phyloP scores from a whole-genome alignment of 2,329 filamentous ascomycete species.

The Coniella lustricola region DNA sequence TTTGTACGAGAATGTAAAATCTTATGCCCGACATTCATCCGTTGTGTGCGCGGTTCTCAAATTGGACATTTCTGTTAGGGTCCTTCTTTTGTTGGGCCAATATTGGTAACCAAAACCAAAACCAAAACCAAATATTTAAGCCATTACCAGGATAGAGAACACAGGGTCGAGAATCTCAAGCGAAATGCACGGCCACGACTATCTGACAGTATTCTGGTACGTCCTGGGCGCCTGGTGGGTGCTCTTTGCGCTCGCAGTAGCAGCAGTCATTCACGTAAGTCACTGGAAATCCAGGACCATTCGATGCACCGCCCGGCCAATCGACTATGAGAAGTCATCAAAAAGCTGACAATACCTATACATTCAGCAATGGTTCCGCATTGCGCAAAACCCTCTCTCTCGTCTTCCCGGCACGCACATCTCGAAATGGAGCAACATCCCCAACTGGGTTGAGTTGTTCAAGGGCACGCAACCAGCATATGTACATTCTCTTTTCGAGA shows the following conservation, averaged over 20 bases:
- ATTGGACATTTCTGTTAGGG: too few relatives aligned
- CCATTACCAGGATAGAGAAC: too few relatives aligned
- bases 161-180: background rate
- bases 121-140: too few relatives aligned
- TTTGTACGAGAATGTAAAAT: too few relatives aligned
- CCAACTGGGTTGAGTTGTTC: conserved; percentile 12
- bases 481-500: conserved; percentile 20
- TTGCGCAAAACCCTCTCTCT: conserved; percentile 14
- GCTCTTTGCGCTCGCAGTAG: background rate
- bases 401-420: conserved; percentile 22
- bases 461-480: conserved; percentile 18
- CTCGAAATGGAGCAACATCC: conserved; percentile 20
- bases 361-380: conserved; percentile 6
- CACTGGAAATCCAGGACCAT: background rate
- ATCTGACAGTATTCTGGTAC: conserved; percentile 1
- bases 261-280: conserved; percentile 3
- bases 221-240: background rate
- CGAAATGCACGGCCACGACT: background rate
- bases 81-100: too few relatives aligned
- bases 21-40: too few relatives aligned
- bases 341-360: background rate
- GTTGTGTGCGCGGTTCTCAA: too few relatives aligned
- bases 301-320: too few relatives aligned
- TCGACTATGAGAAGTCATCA: background rate
- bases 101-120: too few relatives aligned